Conservation (phyloP, 306 rosid genomes). For the Morella rubra region DNA sequence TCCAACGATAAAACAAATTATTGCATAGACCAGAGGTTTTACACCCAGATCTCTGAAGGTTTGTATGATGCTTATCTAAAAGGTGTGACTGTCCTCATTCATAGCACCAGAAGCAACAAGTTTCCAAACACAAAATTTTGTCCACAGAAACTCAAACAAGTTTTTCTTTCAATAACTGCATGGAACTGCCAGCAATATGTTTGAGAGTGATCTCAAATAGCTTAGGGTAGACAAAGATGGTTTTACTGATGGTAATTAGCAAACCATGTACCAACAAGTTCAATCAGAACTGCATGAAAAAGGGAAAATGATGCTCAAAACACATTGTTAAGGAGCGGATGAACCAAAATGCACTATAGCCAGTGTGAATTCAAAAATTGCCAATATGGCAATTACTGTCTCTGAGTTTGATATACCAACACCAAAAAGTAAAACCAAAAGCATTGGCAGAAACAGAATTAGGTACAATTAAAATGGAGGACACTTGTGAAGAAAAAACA, state of each 20-base stretch:
- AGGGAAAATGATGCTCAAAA: neutral
- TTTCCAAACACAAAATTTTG: neutral
- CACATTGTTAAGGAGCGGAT: neutral
- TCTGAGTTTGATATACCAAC: neutral
- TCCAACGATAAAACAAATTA: no score
- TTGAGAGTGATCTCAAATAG: neutral
- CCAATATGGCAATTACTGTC: neutral
- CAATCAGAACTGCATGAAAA: neutral
- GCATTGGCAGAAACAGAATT: neutral
- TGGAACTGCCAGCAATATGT: neutral
- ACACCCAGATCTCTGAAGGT: neutral
- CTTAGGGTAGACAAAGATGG: neutral
- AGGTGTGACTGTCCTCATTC: conserved; percentile 1
- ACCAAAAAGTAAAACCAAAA: neutral
- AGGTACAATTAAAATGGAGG: neutral
- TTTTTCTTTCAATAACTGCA: neutral
- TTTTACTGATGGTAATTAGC: neutral
- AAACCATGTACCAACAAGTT: neutral
- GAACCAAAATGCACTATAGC: neutral
- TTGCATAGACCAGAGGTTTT: no score
- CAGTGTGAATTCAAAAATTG: neutral
- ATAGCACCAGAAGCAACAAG: neutral
- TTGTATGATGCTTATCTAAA: neutral
- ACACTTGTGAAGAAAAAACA: neutral
- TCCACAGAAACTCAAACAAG: neutral